phyloP scores from a whole-genome alignment of 768 basidiomycete species.

The Tricholoma sp. region DNA sequence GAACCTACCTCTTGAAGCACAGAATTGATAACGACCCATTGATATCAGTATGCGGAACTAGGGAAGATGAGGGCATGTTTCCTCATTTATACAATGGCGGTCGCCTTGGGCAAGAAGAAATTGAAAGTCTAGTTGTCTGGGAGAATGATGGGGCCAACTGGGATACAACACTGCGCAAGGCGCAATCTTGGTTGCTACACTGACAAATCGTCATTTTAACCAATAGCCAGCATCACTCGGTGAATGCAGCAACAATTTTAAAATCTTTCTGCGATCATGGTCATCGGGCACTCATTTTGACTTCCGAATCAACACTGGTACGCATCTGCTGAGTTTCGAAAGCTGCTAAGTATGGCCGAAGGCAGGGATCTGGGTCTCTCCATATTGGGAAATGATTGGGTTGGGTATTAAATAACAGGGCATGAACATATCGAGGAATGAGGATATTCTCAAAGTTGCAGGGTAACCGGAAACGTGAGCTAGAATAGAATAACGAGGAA shows the following conservation, averaged over 20 bases:
- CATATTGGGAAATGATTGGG: too few species aligned
- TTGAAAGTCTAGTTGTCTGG: constrained; percentile 35
- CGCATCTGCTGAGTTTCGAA: neutral
- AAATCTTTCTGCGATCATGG: neutral
- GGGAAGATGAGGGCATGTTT: constrained; percentile 43
- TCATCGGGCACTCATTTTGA: neutral
- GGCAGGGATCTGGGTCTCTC: too few species aligned
- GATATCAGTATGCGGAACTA: constrained; percentile 33
- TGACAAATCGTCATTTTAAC: neutral
- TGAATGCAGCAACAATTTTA: neutral
- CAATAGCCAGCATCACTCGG: neutral
- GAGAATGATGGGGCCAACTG: constrained; percentile 26
- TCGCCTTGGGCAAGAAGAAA: constrained; percentile 38
- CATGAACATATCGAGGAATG: neutral
- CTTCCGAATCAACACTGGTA: neutral
- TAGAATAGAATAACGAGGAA: too few species aligned
- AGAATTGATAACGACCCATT: neutral
- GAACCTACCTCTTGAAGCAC: neutral
- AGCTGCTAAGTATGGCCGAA: neutral
- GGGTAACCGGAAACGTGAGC: too few species aligned
- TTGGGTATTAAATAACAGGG: neutral
- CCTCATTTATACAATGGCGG: constrained; percentile 50
- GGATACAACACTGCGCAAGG: constrained; percentile 19
- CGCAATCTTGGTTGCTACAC: constrained; percentile 3
- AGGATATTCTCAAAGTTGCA: too few species aligned